A percentile compares a stretch with the other conserved stretches of the same genome.
Conservation (phyloP, 2,329 filamentous ascomycete species). For the Botrytis byssoidea region DNA sequence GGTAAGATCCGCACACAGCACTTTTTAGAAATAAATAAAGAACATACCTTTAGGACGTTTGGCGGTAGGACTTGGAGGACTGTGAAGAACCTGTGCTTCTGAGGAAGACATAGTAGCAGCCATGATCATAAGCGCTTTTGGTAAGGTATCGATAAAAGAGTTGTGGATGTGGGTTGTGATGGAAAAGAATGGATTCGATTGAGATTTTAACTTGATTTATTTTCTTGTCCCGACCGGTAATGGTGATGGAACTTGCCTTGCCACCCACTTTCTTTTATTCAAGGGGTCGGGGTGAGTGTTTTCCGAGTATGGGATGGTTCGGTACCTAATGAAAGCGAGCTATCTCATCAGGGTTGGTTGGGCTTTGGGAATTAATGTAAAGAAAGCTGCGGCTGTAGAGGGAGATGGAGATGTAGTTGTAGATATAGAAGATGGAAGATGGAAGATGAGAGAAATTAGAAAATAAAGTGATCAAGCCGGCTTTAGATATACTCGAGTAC, state of each 20-base stretch:
- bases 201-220: neutral
- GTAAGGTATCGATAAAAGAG: neutral
- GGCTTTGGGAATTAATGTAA: neutral
- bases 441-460: neutral
- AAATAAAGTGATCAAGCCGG: neutral
- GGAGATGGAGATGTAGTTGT: neutral
- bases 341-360: neutral
- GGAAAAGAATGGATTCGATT: neutral
- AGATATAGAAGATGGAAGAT: neutral
- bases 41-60: slow-evolving; percentile 41
- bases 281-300: neutral
- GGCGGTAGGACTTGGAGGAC: slow-evolving; percentile 37
- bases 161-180: neutral
- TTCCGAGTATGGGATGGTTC: neutral
- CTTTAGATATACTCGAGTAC: neutral
- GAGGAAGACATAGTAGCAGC: slow-evolving; percentile 32
- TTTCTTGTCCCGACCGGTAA: neutral
- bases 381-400: neutral
- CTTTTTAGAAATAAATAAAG: neutral
- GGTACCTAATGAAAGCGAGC: neutral
- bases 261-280: slow-evolving; percentile 1
- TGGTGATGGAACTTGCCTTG: neutral
- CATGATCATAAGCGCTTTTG: slow-evolving; percentile 7
- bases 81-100: slow-evolving; percentile 33
- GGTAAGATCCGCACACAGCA: slow-evolving; percentile 11